Base-by-base conservation (phyloP, 1,284 basidiomycete genomes). In the Pascua sp. region DNA sequence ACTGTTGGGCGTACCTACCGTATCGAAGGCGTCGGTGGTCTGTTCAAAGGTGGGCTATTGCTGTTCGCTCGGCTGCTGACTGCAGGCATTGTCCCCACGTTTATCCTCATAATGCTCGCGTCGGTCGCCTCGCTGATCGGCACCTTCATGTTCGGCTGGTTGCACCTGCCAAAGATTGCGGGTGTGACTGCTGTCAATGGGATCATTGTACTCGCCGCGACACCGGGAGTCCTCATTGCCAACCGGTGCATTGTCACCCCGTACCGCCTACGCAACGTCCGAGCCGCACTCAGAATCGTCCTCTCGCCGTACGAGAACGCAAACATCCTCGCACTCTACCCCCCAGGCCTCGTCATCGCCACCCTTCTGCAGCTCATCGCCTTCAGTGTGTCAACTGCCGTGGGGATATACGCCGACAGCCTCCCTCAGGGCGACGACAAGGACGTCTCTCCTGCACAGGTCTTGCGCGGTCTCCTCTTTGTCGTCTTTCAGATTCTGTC, bases 211-310 rank as follows among this genome's bases (percentile, higher is more conserved):
- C 24, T 32, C 7, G 24, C 24, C 4, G 24, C 24, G 24, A 32
- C 7, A 32, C 24, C 24, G 24, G 24, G 4, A 4, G 24, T 32
- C 2, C 84, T 92, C 51, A 78, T 93, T 53, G 87, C 89, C 24
- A 89, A 90, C 73, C 82, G 89, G 49, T 82, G 90, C 2, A 88
- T 94, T 66, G 91, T 89, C 32, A 94, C 91, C 0, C 90, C 91
- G 0, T 86, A 90, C 77, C 86, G 83, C 65, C 80, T 94, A 18
- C 81, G 86, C 67, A 79, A 82, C 44, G 80, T 83, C 1, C 71
- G 82, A 45, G 80, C 83, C 63, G 84, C 89, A 11, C 77, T 92
- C 15, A 85, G 86, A 37, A 78, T 87, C 56, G 81, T 94, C 18
- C 80, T 94, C 53, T 91, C 91, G 5, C 86, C 88, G 5, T 89